Base-by-base conservation (phyloP, 179 eudicot genomes). In the Heliamphora pulchella region DNA sequence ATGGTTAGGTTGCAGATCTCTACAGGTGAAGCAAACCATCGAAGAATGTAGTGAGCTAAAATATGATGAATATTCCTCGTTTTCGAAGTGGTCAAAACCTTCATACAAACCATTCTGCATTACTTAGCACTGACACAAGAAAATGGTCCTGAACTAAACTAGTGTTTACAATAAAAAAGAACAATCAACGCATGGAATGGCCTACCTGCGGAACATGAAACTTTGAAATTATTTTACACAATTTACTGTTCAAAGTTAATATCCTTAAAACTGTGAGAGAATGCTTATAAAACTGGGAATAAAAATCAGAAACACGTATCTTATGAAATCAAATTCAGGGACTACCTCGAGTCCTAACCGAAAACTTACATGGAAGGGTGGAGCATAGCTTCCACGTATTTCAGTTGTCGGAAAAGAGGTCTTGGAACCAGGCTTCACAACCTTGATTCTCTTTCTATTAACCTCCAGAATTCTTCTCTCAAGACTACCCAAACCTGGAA, bases 401-500 rank as follows among this genome's bases (percentile, higher is more conserved):
- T 95, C 98, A 59, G 98, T 93, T 0, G 88, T 82, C 1, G 98
- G 94, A 82, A 95, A 95, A 10, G 98, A 93, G 75, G 98, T 93
- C 82, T 95, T 95, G 71, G 98, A 91, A 70, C 96, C 97, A 81
- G 98, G 98, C 85, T 92, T 95, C 67, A 95, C 91, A 74, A 95
- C 96, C 84, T 95, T 95, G 76, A 91, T 90, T 81, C 97, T 85
- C 89, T 93, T 95, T 80, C 90, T 89, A 61, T 94, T 92, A 55
- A 95, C 90, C 89, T 95, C 98, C 81, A 95, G 90, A 81, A 91
- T 79, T 90, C 98, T 93, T 85, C 97, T 92, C 82, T 93, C 97
- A 70, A 95, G 94, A 82, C 83, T 87, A 50, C 93, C 94, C 76
- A 80, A 76, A 55, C 89, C 97, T 63, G 90, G 88, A 76, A 83